Conservation (phyloP, 306 rosid genomes). For the Trifolium subterraneum region DNA sequence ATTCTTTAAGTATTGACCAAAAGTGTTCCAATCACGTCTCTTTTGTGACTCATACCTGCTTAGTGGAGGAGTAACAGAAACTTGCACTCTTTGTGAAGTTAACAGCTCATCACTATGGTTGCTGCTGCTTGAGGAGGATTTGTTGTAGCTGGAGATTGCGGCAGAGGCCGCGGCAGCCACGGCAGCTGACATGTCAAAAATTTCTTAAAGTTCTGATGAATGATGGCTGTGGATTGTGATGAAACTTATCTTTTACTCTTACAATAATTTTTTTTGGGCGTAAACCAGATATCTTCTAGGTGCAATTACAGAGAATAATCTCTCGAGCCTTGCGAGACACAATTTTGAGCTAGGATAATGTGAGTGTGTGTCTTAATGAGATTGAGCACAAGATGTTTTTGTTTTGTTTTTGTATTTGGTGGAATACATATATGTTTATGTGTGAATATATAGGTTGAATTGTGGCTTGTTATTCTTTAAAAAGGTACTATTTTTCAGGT, state of each 20-base stretch:
- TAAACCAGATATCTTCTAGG: too few species aligned
- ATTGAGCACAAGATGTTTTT: background rate
- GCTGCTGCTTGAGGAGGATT: conserved; percentile 22
- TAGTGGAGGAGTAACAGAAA: conserved; percentile 24
- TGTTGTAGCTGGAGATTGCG: conserved; percentile 39
- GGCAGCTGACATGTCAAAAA: conserved; percentile 41
- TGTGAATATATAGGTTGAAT: conserved; percentile 7
- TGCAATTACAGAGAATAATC: too few species aligned
- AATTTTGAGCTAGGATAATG: background rate
- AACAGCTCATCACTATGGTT: conserved; percentile 10
- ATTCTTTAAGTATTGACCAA: conserved; percentile 68
- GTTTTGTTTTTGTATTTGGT: background rate
- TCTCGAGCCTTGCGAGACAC: too few species aligned
- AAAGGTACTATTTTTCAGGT: conserved; percentile 42
- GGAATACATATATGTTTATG: background rate
- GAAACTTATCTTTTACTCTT: background rate
- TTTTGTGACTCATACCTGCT: conserved; percentile 82
- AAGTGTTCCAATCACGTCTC: conserved; percentile 79
- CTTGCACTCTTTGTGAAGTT: conserved; percentile 16
- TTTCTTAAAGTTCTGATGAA: background rate
- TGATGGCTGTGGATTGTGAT: background rate
- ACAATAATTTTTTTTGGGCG: too few species aligned
- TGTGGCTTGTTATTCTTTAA: background rate
- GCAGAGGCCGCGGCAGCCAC: conserved; percentile 48
- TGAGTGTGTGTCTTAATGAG: background rate